These are phyloP conservation scores for Pythium sp. DNA, from an alignment of 352 stramenopile species.

Conservation along the genomic window DNA sequence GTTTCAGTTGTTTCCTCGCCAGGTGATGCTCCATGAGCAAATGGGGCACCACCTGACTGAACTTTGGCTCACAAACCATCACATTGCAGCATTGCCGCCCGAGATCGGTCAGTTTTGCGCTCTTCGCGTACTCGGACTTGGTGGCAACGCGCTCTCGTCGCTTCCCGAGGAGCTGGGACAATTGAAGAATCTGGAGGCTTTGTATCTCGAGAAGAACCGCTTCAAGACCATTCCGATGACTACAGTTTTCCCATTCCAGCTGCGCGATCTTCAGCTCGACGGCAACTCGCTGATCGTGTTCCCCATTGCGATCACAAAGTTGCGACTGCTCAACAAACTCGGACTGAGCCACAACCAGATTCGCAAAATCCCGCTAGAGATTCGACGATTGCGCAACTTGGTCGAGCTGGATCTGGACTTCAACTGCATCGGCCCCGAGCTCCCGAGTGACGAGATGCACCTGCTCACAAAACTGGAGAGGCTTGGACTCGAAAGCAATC, in stretches of 20 bases:
- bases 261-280: conserved; percentile 56
- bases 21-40: conserved; percentile 32
- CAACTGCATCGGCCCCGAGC: conserved; percentile 40
- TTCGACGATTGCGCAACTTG: conserved; percentile 55
- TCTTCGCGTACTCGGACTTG: conserved; percentile 57
- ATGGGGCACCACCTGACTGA: conserved; percentile 40
- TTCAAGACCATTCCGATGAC: conserved; percentile 33
- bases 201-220: conserved; percentile 70
- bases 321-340: conserved; percentile 53
- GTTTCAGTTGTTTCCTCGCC: conserved; percentile 40
- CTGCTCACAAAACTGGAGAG: conserved; percentile 46
- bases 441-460: conserved; percentile 37
- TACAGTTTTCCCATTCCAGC: conserved; percentile 30
- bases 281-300: conserved; percentile 47
- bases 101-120: conserved; percentile 44
- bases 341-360: conserved; percentile 62
- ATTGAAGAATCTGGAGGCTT: conserved; percentile 37
- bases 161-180: conserved; percentile 40
- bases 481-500: conserved; percentile 63
- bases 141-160: conserved; percentile 46
- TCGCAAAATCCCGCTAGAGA: conserved; percentile 32
- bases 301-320: conserved; percentile 44
- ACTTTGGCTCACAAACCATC: conserved; percentile 70
- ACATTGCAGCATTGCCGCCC: conserved; percentile 31
- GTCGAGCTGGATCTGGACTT: conserved; percentile 66